These are phyloP conservation scores for Thielaviopsis ethacetica DNA, from an alignment of 2,329 filamentous ascomycete genomes.

Conservation along the genomic window DNA sequence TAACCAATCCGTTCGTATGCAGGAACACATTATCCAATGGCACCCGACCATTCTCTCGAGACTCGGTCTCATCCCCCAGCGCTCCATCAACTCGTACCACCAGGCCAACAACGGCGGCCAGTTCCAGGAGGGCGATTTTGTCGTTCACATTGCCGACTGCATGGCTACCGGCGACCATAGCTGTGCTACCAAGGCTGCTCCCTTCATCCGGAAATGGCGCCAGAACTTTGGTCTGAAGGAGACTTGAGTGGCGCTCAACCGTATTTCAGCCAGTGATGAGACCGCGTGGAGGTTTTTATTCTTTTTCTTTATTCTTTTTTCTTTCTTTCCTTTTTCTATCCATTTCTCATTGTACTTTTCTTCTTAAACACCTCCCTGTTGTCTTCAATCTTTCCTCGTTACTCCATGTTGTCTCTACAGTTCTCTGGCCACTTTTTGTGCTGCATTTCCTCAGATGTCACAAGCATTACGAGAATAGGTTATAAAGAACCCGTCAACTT, in stretches of 20 bases:
- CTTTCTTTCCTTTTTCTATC: not conserved
- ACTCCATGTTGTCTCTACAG: not conserved
- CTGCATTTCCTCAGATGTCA: not conserved
- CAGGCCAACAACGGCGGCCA: slow-evolving; percentile 36
- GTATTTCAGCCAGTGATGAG: not conserved
- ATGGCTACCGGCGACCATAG: slow-evolving; percentile 36
- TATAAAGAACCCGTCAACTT: not conserved
- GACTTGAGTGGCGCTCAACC: slow-evolving; percentile 14
- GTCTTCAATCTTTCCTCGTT: not conserved
- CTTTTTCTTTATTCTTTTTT: not conserved
- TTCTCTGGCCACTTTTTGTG: not conserved
- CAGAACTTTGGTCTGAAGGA: slow-evolving; percentile 27
- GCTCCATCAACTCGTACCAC: slow-evolving; percentile 65
- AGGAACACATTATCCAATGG: slow-evolving; percentile 90
- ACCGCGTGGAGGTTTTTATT: not conserved
- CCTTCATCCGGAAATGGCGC: slow-evolving; percentile 31
- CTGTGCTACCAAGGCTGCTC: slow-evolving; percentile 56
- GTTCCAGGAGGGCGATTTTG: slow-evolving; percentile 72
- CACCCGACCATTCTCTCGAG: slow-evolving; percentile 89
- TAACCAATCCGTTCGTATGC: not conserved
- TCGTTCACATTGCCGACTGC: slow-evolving; percentile 66
- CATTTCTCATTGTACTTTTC: not conserved
- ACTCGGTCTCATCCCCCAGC: slow-evolving; percentile 77
- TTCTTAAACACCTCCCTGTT: not conserved
- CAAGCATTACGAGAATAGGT: not conserved